Conservation (phyloP, 306 rosid genomes). For the Ormosia emarginata region DNA sequence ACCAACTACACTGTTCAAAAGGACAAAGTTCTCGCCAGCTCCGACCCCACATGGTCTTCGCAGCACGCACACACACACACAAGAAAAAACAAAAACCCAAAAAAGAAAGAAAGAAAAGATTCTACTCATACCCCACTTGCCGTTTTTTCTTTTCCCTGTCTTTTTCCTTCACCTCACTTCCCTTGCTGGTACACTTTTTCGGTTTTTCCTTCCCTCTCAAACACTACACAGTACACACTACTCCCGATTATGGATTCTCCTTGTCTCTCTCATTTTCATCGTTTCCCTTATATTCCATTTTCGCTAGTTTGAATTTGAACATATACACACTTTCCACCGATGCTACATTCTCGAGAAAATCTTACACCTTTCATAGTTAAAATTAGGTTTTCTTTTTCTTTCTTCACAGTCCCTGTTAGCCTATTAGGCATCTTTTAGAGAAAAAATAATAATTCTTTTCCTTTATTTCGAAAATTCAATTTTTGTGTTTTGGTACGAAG, state of each 20-base stretch:
- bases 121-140: slow-evolving; percentile 34
- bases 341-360: slow-evolving; percentile 11
- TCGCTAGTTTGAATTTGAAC: slow-evolving; percentile 28
- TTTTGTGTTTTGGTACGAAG: slow-evolving; percentile 11
- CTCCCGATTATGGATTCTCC: slow-evolving; percentile 22
- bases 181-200: slow-evolving; percentile 19
- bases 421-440: neutral
- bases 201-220: slow-evolving; percentile 15
- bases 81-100: neutral
- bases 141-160: slow-evolving; percentile 3
- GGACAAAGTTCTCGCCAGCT: slow-evolving; percentile 23
- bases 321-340: neutral
- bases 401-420: neutral
- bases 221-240: slow-evolving; percentile 8
- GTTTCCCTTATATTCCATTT: neutral
- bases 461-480: slow-evolving; percentile 40
- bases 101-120: neutral
- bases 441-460: neutral
- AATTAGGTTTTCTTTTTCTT: slow-evolving; percentile 17
- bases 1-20: neutral
- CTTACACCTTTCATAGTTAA: neutral
- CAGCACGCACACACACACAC: neutral
- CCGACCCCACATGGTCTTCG: slow-evolving; percentile 21
- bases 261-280: slow-evolving; percentile 9
- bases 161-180: slow-evolving; percentile 20